Conservation (phyloP, 2,329 filamentous ascomycete genomes). For the Cephalotrichum gorgonifer region DNA sequence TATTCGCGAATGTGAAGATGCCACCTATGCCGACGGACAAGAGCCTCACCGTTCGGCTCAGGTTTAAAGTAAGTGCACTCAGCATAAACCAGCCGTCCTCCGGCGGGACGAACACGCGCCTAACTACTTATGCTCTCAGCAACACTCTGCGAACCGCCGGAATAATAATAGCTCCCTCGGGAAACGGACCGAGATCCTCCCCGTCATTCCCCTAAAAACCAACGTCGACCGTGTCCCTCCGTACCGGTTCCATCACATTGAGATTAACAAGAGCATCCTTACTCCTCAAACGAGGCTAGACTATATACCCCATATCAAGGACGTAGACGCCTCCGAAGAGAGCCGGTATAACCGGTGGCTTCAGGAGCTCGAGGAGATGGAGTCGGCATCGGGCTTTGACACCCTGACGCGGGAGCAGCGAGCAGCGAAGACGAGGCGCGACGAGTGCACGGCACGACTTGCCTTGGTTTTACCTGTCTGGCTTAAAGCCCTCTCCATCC, state of each 20-base stretch:
- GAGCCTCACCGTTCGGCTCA: constrained; percentile 34
- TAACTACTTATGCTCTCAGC: constrained; percentile 18
- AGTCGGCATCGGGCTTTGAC: constrained; percentile 46
- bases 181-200: constrained; percentile 25
- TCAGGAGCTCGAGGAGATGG: constrained; percentile 45
- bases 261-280: constrained; percentile 48
- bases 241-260: constrained; percentile 50
- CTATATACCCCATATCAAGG: constrained; percentile 48
- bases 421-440: constrained; percentile 33
- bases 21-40: constrained; percentile 23
- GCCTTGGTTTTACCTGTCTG: constrained; percentile 44
- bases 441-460: constrained; percentile 40
- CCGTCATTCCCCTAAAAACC: constrained; percentile 35
- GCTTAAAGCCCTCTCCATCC: constrained; percentile 37
- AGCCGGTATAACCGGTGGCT: constrained; percentile 45
- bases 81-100: background rate
- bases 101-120: background rate
- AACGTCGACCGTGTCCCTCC: constrained; percentile 41
- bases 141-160: constrained; percentile 32
- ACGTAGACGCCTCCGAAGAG: constrained; percentile 46
- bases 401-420: constrained; percentile 42
- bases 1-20: constrained; percentile 33
- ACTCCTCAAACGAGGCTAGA: constrained; percentile 50
- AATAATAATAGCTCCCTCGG: constrained; percentile 16
- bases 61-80: constrained; percentile 33